Evolutionary conservation across 306 rosid species (phyloP), one percentile per base, ranked within the genome.

Genomic region (Acacia melanoxylon): DNA sequence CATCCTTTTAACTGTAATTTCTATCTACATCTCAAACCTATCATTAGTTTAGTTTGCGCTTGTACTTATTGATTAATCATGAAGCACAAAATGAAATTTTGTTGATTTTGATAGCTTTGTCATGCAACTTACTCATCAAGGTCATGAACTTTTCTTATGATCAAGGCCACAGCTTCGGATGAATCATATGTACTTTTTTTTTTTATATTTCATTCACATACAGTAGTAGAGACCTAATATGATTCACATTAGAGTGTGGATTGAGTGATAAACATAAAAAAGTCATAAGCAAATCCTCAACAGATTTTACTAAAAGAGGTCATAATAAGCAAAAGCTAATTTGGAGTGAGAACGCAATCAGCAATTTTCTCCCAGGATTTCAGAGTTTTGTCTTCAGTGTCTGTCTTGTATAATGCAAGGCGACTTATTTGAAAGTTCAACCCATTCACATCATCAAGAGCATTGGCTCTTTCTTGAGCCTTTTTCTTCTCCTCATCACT

Each of bases 341-440:
- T 80, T n/a, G 88, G 75, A 74, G 70, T 68, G 37, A 95, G 92
- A 77, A 51, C 78, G 88, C 80, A 90, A 72, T 89, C 97, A 41
- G 91, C 89, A 77, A 95, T 88, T 87, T 93, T 91, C 86, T 93
- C 94, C 99, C 98, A 95, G 8, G 97, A 93, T 68, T 93, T 44
- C 46, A 91, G 95, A 81, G 95, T 87, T 73, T 68, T 82, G 89
- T 93, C 98, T 69, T 77, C 84, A 0, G 97, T 84, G 85, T 95
- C 93, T 0, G 99, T 93, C 89, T 87, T 93, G 90, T 90, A 95
- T 58, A 95, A 78, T 10, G 97, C 97, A 61, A 95, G 92, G 48
- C 86, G 88, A 75, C 80, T 91, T 41, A 92, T 68, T 27, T 85
- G 88, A 78, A 95, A 93, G 86, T 78, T 93, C 85, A 90, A 83